These are phyloP conservation scores for Cystobasidium slooffiae DNA, from an alignment of 1,284 basidiomycete species.

Conservation along the genomic window DNA sequence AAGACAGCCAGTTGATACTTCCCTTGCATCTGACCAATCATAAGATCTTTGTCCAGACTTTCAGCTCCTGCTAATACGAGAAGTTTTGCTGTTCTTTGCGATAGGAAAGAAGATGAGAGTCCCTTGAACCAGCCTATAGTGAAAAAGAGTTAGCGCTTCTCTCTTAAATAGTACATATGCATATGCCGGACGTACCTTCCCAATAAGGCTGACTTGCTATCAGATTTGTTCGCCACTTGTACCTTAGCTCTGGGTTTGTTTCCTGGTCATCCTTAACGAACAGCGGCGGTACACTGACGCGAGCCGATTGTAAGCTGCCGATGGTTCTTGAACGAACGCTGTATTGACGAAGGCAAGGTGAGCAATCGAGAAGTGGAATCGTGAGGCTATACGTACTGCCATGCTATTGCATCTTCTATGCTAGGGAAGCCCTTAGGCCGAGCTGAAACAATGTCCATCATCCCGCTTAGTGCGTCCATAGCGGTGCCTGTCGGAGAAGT, in stretches of 20 bases:
- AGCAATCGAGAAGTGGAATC: neutral
- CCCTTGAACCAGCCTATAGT: conserved; percentile 83
- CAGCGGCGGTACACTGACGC: conserved; percentile 80
- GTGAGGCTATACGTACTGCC: conserved; percentile 74
- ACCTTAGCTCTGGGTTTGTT: conserved; percentile 41
- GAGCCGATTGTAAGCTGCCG: conserved; percentile 75
- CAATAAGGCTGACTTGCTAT: conserved; percentile 85
- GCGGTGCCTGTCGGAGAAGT: conserved; percentile 73
- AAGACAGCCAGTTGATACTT: conserved; percentile 94
- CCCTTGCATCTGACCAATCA: conserved; percentile 96
- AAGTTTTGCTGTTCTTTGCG: conserved; percentile 75
- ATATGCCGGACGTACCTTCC: conserved; percentile 65
- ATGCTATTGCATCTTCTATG: conserved; percentile 82
- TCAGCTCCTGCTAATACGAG: conserved; percentile 92
- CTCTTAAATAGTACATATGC: too few species aligned
- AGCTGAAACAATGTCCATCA: conserved; percentile 83
- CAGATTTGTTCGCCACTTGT: conserved; percentile 81
- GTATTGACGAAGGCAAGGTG: neutral
- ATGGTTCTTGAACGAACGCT: conserved; percentile 77
- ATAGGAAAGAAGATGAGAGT: conserved; percentile 77
- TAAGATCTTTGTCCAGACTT: conserved; percentile 85
- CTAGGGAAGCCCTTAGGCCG: conserved; percentile 83
- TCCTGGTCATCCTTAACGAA: conserved; percentile 62
- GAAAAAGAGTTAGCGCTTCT: neutral
- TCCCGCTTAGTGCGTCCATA: conserved; percentile 84